A percentile compares a stretch with the other conserved stretches of the same genome.
Evolutionary conservation across 129 eudicot species (phyloP).

Genomic region (Flaveria bidentis): DNA sequence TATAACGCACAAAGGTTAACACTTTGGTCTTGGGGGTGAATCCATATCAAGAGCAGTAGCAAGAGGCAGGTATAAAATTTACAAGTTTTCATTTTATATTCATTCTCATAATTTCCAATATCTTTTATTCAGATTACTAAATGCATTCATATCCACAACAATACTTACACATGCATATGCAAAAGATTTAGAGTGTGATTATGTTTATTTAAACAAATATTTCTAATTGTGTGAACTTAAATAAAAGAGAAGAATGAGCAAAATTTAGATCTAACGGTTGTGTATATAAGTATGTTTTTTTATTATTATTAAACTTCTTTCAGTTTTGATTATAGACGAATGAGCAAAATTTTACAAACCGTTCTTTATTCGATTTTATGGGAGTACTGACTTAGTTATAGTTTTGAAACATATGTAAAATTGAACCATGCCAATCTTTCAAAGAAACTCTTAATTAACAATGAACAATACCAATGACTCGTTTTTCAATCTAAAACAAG

Average conservation of each 20-base stretch:
- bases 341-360: background rate
- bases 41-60: constrained; percentile 6
- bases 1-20: background rate
- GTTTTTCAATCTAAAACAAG: too few species aligned
- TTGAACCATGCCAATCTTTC: too few species aligned
- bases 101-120: background rate
- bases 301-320: background rate
- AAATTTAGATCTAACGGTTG: background rate
- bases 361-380: background rate
- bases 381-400: background rate
- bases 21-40: background rate
- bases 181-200: background rate
- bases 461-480: too few species aligned
- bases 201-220: background rate
- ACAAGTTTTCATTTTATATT: background rate
- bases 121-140: background rate
- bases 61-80: constrained; percentile 3
- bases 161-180: background rate
- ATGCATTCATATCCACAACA: background rate
- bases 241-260: background rate
- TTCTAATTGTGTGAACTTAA: background rate
- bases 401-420: too few species aligned
- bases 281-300: background rate
- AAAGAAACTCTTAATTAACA: too few species aligned
- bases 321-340: background rate